Evolutionary conservation across 1,284 basidiomycete genomes (phyloP), one percentile per base, ranked within the genome.

Genomic region (Ustilago lituana): DNA sequence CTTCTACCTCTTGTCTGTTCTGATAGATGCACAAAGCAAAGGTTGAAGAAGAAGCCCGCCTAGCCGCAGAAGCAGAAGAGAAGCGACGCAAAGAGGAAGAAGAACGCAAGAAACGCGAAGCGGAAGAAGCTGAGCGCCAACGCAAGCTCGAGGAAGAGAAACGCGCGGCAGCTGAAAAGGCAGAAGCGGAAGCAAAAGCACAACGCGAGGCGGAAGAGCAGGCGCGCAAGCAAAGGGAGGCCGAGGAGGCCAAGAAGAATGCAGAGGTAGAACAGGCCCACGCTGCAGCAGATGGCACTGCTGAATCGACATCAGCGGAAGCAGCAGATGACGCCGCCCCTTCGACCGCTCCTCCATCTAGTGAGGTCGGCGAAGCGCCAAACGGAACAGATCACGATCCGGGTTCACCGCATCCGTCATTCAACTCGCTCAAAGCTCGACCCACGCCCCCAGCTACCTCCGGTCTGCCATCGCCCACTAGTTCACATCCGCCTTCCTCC

Each of bases 381-480:
- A 58, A 47, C 29, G 20, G 46, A 5, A 44, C 38, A 20, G 54
- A 54, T 15, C 48, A 39, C 9, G 49, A 48, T 3, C 57, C 58
- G 6, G 68, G 63, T n/a, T 76, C 74, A 3, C 75, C 75, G 2
- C 61, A 74, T 50, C 75, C 75, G 0, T 74, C 70, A 2, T 77
- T 78, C 55, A 72, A 67, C 39, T 78, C 76, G 7, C 71, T 78
- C 11, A 62, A 57, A 53, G 76, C 74, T 2, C 52, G 74, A 14
- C 76, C 76, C 0, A 78, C 76, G 8, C 76, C 76, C 10, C 76
- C 76, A 12, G 66, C 68, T 9, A 76, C 74, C 1, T 76, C 74
- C 2, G 71, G 63, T 9, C 50, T 56, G 10, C 64, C 60, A 1
- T 71, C 66, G 2, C 73, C 73, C 1, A 61, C 62, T 22, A 75